These are phyloP conservation scores for Blumeria hordei DNA, from an alignment of 2,329 filamentous ascomycete species.

Conservation along the genomic window DNA sequence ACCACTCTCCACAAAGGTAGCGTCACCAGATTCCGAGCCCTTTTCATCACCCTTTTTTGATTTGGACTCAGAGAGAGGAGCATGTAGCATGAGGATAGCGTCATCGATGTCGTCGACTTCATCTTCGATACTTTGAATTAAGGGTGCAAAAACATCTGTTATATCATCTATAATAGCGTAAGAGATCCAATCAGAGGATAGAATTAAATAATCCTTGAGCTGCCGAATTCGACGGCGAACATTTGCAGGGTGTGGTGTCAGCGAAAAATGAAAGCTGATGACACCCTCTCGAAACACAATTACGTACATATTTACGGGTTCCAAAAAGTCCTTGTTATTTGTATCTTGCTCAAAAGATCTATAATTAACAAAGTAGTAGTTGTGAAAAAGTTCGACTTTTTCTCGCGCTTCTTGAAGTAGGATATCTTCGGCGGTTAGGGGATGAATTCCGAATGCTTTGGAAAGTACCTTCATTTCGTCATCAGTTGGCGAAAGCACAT, in stretches of 20 bases:
- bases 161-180: constrained; percentile 98
- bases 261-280: constrained; percentile 89
- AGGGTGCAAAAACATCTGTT: constrained; percentile 79
- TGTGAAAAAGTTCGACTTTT: constrained; percentile 89
- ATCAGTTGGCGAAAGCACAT: constrained; percentile 75
- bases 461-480: constrained; percentile 85
- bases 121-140: constrained; percentile 82
- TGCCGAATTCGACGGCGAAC: constrained; percentile 84
- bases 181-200: constrained; percentile 93
- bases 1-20: constrained; percentile 21
- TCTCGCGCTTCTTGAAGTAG: constrained; percentile 93
- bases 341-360: constrained; percentile 91
- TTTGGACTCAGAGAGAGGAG: constrained; percentile 20
- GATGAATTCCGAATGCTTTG: constrained; percentile 87
- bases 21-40: constrained; percentile 20
- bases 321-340: constrained; percentile 69
- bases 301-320: constrained; percentile 93
- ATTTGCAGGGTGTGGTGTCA: constrained; percentile 87
- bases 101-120: constrained; percentile 97
- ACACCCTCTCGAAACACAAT: constrained; percentile 92
- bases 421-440: constrained; percentile 85
- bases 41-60: constrained; percentile 21
- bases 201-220: constrained; percentile 73
- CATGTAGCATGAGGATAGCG: constrained; percentile 62
- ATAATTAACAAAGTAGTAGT: constrained; percentile 98